phyloP scores from a whole-genome alignment of 2,329 filamentous ascomycete species.

The Ceratocystis alfenasii region DNA sequence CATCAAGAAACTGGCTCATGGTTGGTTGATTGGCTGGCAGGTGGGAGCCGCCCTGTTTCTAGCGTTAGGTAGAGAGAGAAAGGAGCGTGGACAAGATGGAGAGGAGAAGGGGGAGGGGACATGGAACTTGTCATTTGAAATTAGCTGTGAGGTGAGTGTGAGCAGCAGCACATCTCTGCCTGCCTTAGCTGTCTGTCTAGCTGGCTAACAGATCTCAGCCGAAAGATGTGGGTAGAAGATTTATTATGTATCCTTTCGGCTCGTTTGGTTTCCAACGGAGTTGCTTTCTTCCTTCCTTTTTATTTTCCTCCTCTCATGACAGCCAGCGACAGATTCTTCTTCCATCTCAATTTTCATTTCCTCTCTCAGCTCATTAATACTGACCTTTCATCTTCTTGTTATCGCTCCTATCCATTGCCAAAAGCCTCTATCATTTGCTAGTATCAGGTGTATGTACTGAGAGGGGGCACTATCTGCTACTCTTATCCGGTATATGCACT shows the following conservation, averaged over 20 bases:
- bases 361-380: background rate
- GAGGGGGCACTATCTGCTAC: background rate
- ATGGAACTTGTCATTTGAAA: background rate
- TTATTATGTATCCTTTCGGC: background rate
- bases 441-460: background rate
- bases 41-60: background rate
- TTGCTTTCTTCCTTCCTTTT: background rate
- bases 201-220: background rate
- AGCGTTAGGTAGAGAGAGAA: background rate
- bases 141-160: background rate
- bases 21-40: background rate
- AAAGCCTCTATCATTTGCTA: background rate
- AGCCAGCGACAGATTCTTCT: background rate
- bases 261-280: background rate
- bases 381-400: background rate
- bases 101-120: background rate
- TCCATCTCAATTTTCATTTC: background rate
- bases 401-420: background rate
- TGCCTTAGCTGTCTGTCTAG: background rate
- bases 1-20: background rate
- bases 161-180: background rate
- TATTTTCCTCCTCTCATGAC: background rate
- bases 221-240: background rate
- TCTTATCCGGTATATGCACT: background rate
- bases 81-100: background rate